Percentiles rank a stretch among this genome's conserved stretches.
phyloP scores from a whole-genome alignment of 2,329 filamentous ascomycete genomes.

The Aspergillus sp. region DNA sequence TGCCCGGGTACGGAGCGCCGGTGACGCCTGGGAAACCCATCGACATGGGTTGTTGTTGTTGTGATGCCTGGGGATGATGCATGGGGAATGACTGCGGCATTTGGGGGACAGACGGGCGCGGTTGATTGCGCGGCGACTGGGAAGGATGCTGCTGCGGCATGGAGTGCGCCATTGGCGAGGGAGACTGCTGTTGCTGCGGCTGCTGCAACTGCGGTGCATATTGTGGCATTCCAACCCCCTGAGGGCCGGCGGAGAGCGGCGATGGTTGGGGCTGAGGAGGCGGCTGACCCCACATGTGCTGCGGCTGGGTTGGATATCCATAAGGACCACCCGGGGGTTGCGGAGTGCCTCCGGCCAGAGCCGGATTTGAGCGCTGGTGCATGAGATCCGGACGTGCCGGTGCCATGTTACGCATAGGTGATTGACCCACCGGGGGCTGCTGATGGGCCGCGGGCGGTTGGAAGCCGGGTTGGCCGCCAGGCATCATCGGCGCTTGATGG shows the following conservation, averaged over 20 bases:
- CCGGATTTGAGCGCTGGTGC: slow-evolving; percentile 62
- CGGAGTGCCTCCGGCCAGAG: slow-evolving; percentile 50
- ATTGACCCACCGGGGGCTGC: slow-evolving; percentile 55
- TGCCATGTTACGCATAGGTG: slow-evolving; percentile 68
- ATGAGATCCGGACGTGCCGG: slow-evolving; percentile 61
- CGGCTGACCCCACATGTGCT: slow-evolving; percentile 66
- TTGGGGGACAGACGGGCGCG: slow-evolving; percentile 34
- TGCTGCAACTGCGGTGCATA: slow-evolving; percentile 39
- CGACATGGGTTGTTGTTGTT: slow-evolving; percentile 34
- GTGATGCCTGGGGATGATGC: slow-evolving; percentile 34
- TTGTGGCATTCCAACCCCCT: slow-evolving; percentile 41
- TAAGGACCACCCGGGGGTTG: slow-evolving; percentile 39
- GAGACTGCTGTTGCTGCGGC: slow-evolving; percentile 33
- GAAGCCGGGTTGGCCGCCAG: slow-evolving; percentile 60
- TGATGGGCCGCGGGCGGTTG: slow-evolving; percentile 55
- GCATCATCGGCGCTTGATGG: slow-evolving; percentile 45
- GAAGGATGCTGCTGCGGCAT: slow-evolving; percentile 35
- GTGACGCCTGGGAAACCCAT: slow-evolving; percentile 36
- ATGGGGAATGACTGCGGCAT: slow-evolving; percentile 37
- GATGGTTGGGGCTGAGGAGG: slow-evolving; percentile 63
- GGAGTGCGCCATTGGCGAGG: slow-evolving; percentile 36
- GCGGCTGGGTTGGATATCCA: slow-evolving; percentile 60
- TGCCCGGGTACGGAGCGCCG: slow-evolving; percentile 31
- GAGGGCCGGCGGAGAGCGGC: slow-evolving; percentile 43
- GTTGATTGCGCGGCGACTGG: slow-evolving; percentile 44